Percentiles rank a stretch among this genome's conserved stretches.
Conservation (phyloP, 805 yeast species). For the Candida incommunis region DNA sequence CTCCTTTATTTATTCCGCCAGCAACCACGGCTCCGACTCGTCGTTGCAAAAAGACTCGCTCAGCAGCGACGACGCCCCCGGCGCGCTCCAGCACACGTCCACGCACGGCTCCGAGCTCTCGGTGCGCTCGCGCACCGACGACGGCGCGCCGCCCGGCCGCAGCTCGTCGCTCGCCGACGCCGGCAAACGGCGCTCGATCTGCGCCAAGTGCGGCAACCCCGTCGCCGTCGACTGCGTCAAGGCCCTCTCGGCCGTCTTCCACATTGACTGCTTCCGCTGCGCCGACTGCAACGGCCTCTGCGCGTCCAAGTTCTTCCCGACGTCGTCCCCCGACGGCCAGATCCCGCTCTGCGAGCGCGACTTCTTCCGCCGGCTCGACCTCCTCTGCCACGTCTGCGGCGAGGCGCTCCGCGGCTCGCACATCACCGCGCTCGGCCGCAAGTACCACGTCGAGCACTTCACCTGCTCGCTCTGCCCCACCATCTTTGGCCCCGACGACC, state of each 20-base stretch:
- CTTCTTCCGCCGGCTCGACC: conserved; percentile 70
- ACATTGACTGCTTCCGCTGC: conserved; percentile 79
- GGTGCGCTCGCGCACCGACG: too few relatives aligned
- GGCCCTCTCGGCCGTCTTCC: conserved; percentile 68
- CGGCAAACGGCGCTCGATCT: conserved; percentile 18
- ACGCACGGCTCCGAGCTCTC: too few relatives aligned
- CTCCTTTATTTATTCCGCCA: background rate
- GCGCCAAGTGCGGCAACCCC: conserved; percentile 38
- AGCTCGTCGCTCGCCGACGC: background rate
- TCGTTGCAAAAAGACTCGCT: too few relatives aligned
- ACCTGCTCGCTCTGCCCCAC: conserved; percentile 77
- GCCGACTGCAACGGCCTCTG: conserved; percentile 71
- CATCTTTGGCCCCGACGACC: conserved; percentile 81
- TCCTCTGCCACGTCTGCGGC: conserved; percentile 79
- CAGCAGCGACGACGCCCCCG: too few relatives aligned
- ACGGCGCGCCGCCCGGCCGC: too few relatives aligned
- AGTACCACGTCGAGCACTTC: conserved; percentile 91
- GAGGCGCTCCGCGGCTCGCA: conserved; percentile 82
- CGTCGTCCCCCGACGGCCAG: conserved; percentile 26
- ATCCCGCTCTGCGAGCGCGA: conserved; percentile 79
- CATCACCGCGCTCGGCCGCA: conserved; percentile 82
- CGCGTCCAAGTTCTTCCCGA: conserved; percentile 80
- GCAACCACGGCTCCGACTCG: background rate
- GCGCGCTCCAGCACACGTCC: too few relatives aligned
- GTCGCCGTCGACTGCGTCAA: conserved; percentile 71